Percentiles rank a stretch among this genome's conserved stretches.
These are phyloP conservation scores for Fusarium albidum DNA, from an alignment of 2,329 filamentous ascomycete species.

Conservation along the genomic window DNA sequence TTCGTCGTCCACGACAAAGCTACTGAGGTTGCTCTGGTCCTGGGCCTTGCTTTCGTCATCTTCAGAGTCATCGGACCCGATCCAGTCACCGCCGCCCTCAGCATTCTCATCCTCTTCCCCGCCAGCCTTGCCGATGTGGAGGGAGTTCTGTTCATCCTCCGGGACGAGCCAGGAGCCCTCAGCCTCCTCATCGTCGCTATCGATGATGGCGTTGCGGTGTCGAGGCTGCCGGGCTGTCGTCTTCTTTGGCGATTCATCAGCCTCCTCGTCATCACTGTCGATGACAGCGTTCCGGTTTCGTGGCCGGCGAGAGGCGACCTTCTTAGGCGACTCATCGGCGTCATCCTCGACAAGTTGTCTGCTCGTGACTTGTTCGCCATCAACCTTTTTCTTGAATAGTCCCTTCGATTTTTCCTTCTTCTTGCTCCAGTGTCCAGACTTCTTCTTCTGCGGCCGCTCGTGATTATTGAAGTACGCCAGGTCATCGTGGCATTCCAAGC, in stretches of 20 bases:
- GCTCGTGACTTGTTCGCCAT: conserved; percentile 26
- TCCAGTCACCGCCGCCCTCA: conserved; percentile 83
- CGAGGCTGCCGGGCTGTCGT: conserved; percentile 47
- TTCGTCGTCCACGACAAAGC: conserved; percentile 64
- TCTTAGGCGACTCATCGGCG: conserved; percentile 33
- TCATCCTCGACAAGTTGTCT: conserved; percentile 24
- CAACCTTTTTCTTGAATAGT: conserved; percentile 13
- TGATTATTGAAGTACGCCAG: conserved; percentile 68
- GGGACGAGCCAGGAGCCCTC: conserved; percentile 84
- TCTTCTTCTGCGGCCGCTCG: conserved; percentile 45
- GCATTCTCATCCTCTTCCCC: conserved; percentile 87
- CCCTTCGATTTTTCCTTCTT: conserved; percentile 30
- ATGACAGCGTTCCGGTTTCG: conserved; percentile 26
- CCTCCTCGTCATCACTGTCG: conserved; percentile 32
- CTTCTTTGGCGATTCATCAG: conserved; percentile 23
- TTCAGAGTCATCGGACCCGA: conserved; percentile 74
- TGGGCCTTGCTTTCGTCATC: conserved; percentile 62
- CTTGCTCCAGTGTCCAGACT: conserved; percentile 29
- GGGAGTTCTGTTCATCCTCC: conserved; percentile 66
- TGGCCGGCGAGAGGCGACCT: conserved; percentile 14
- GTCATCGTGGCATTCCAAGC: conserved; percentile 78
- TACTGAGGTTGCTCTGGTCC: conserved; percentile 61
- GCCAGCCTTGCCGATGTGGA: conserved; percentile 79
- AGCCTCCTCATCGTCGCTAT: conserved; percentile 74
- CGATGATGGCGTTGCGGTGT: conserved; percentile 65